A percentile compares a stretch with the other conserved stretches of the same genome.
Evolutionary conservation across 2,329 filamentous ascomycete species (phyloP).

Genomic region (Monosporascus cannonballus): DNA sequence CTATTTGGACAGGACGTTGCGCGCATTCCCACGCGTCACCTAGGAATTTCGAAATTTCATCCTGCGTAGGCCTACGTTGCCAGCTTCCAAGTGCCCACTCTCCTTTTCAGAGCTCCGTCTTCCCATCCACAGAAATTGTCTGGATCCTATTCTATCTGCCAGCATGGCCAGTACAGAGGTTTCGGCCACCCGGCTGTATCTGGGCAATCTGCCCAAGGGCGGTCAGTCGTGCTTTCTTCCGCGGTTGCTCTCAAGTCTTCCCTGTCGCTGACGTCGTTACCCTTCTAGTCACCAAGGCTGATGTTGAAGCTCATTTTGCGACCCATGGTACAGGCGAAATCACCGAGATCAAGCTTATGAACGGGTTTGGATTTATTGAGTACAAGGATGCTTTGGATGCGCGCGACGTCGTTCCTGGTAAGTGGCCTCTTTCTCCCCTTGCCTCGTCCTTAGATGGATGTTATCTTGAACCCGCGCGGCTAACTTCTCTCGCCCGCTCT

Average conservation of each 20-base stretch:
- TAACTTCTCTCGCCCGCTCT: constrained; percentile 21
- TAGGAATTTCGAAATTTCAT: too few relatives aligned
- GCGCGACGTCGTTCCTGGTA: constrained; percentile 96
- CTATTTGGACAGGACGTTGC: too few relatives aligned
- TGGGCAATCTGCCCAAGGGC: constrained; percentile 95
- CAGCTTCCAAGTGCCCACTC: not conserved
- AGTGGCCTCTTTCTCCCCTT: constrained; percentile 29
- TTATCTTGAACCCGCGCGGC: constrained; percentile 5
- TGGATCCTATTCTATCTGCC: not conserved
- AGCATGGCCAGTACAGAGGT: constrained; percentile 57
- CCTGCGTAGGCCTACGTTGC: too few relatives aligned
- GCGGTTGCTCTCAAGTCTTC: constrained; percentile 5
- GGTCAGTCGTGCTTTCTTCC: constrained; percentile 54
- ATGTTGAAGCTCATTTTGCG: constrained; percentile 93
- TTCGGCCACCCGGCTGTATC: constrained; percentile 89
- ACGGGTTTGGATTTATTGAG: constrained; percentile 98
- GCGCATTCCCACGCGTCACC: too few relatives aligned
- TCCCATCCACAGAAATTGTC: not conserved
- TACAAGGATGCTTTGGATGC: constrained; percentile 99
- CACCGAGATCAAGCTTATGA: constrained; percentile 99
- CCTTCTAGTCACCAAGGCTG: constrained; percentile 67
- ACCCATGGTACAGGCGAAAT: constrained; percentile 96
- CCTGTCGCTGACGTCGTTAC: constrained; percentile 2
- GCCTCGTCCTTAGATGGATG: constrained; percentile 3
- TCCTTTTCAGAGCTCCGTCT: not conserved